phyloP scores from a whole-genome alignment of 2,329 filamentous ascomycete genomes.

The Colletotrichum higginsianum region DNA sequence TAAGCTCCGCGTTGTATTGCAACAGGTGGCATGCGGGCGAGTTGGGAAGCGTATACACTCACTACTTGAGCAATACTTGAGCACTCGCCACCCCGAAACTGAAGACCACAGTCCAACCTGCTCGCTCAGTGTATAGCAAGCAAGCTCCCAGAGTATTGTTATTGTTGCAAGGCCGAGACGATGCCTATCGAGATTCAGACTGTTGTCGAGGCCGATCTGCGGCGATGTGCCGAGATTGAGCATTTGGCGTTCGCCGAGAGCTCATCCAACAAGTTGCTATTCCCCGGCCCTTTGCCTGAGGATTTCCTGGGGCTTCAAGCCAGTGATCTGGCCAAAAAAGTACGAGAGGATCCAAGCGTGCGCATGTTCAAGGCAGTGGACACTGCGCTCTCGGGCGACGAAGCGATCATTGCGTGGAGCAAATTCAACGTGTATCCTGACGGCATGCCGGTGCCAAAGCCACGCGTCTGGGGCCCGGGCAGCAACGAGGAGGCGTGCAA shows the following conservation, averaged over 20 bases:
- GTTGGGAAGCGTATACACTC: no score
- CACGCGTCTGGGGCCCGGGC: conserved; percentile 48
- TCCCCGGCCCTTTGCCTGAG: conserved; percentile 51
- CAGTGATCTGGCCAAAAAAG: conserved; percentile 43
- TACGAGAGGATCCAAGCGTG: conserved; percentile 35
- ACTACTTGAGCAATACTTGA: not conserved
- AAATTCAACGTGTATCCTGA: conserved; percentile 54
- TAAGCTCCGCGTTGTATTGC: not conserved
- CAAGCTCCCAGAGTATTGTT: not conserved
- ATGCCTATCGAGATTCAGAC: conserved; percentile 42
- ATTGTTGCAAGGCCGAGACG: not conserved
- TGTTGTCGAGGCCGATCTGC: conserved; percentile 26
- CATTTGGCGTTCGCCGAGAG: conserved; percentile 26
- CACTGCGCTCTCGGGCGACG: conserved; percentile 41
- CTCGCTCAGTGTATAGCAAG: not conserved
- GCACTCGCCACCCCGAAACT: not conserved
- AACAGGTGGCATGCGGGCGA: not conserved
- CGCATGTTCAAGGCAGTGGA: conserved; percentile 41
- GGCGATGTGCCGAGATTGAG: conserved; percentile 40
- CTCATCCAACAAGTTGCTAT: conserved; percentile 40
- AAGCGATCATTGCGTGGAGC: conserved; percentile 53
- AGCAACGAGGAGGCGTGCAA: conserved; percentile 53
- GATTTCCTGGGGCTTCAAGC: conserved; percentile 45
- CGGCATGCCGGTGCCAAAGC: conserved; percentile 44
- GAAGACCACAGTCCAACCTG: not conserved